Base-by-base conservation (phyloP, 2,329 filamentous ascomycete genomes). In the Harringtonia aguacate region DNA sequence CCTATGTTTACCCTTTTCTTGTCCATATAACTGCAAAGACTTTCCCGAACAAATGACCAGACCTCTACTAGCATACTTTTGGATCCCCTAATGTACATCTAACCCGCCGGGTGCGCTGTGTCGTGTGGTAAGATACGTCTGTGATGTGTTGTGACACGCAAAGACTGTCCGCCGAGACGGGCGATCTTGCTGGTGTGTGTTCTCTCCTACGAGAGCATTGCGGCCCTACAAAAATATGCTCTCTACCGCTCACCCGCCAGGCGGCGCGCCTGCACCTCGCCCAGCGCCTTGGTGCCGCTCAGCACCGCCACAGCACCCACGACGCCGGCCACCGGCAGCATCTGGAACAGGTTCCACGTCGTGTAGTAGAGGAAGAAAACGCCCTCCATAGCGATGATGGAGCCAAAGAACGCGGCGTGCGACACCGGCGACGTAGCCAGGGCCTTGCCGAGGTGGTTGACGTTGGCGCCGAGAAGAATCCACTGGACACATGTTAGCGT, bases 321-420 rank as follows among this genome's bases (percentile, higher is more conserved):
- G 36, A 80, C 65, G 29, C 71, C 71, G 43, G 83, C 79, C 22
- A 79, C 80, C 5, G 88, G 89, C 40, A 98, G 70, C 14, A 79
- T 79, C 69, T 95, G 83, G 73, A 97, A 95, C 37, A 98, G 71
- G 58, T 82, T 95, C 89, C 90, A 95, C 58, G 68, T 78, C 43
- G 77, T 83, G 66, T 97, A 97, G 73, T 98, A 98, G 52, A 95
- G 67, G 69, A 92, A 90, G 67, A 98, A 95, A 45, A 95, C 80
- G 15, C 77, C 84, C 63, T 98, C 92, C 70, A 98, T 85, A 20
- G 81, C 79, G 33, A 95, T 49, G 45, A 98, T 79, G 6, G 88
- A 95, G 41, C 84, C 85, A 53, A 94, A 84, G 70, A 97, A 98
- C 29, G 88, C 62, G 27, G 70, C 69, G 60, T 98, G 90, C 6